Evolutionary conservation across 148 eudicot species (phyloP).

Genomic region (Rhododendron ferrugineum): DNA sequence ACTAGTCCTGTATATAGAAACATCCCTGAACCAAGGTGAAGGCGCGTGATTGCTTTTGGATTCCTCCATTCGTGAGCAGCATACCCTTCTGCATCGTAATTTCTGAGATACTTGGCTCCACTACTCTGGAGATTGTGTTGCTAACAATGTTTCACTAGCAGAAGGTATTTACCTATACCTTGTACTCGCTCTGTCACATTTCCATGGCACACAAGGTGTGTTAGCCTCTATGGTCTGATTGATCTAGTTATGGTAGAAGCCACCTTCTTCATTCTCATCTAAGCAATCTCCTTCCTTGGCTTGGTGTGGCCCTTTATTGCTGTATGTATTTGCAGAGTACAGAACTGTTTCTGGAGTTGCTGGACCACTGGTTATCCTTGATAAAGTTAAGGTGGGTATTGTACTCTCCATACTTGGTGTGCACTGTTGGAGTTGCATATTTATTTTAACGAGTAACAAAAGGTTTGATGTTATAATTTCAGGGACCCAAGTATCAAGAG

Average conservation of each 20-base stretch:
- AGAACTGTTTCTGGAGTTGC: constrained; percentile 86
- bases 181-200: not conserved
- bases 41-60: not conserved
- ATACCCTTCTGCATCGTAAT: not conserved
- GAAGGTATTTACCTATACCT: not conserved
- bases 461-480: constrained; percentile 11
- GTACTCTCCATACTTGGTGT: not conserved
- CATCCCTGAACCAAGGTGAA: not conserved
- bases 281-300: not conserved
- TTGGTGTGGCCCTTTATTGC: not conserved
- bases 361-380: constrained; percentile 80
- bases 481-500: constrained; percentile 99
- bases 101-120: not conserved
- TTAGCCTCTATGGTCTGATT: not conserved
- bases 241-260: not conserved
- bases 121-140: not conserved
- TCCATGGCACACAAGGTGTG: not conserved
- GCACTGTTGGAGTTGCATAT: not conserved
- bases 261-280: not conserved
- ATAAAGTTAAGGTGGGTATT: constrained; percentile 77
- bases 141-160: not conserved
- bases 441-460: not conserved
- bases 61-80: not conserved
- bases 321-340: constrained; percentile 39
- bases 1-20: not conserved